Base-by-base conservation (phyloP, 495 filamentous ascomycete species). In the Tuber melanosporum region DNA sequence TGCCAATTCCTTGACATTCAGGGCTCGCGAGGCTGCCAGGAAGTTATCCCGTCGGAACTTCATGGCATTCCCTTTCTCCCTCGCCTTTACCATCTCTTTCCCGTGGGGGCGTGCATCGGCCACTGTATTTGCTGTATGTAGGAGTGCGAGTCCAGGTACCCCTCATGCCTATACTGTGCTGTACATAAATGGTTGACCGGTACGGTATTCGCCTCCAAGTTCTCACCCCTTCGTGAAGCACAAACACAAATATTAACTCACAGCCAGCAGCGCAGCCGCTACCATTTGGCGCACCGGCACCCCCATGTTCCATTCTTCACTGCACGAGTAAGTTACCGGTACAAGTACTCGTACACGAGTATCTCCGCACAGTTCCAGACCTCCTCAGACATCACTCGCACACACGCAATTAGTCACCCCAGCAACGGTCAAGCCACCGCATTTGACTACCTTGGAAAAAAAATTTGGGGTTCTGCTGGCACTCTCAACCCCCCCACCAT, bases 401-500 rank as follows among this genome's bases (percentile, higher is more conserved):
- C 57, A 15, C n/a, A 32, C 57, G 12, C 17, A 66, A 32, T 32
- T n/a, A 66, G 57, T 66, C n/a, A 66, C 57, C 26, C 57, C 3
- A 66, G 57, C 57, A 66, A 66, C 57, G 57, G 57, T 32, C 26
- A 32, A 66, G 57, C 57, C 57, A 66, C 57, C 57, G 57, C 32
- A 32, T 66, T 66, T 32, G n/a, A 32, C 26, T 32, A 66, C 57
- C 57, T 66, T 66, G 57, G 5, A 12, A 8, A 22, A 32, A 32
- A 62, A 26, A 62, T 3, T 6, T 32, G 57, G 3, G 14, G 32
- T 66, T n/a, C 57, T 66, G n/a, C n/a, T 66, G 57, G 57, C 57
- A 66, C 57, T 57, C 12, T 57, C 49, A 12, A 43, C 49, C 49
- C 9, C 49, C 39, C 39, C 39, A 41, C 39, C 39, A 41, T 5